Evolutionary conservation across 371 early-diverging fungal species (phyloP), one percentile per base, ranked within the genome.

Genomic region (Massospora cicadina): DNA sequence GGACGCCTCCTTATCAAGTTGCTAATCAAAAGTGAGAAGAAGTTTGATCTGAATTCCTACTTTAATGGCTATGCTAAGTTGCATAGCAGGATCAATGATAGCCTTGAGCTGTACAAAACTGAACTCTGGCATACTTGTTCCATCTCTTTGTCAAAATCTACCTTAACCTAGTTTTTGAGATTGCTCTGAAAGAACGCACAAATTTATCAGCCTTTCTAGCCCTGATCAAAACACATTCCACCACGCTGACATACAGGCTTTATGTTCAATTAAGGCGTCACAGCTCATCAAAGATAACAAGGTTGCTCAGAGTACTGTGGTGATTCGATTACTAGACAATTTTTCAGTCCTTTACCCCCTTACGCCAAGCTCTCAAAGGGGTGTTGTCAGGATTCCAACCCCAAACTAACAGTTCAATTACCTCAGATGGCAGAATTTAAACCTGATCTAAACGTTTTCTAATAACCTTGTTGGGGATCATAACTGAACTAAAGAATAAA

Each of bases 131-230:
- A 1, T 77, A 95, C 2, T 77, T 98, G 17, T 98, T 87, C 74
- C 99, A 99, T 1, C 70, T 98, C 7, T 99, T 95, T 72, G 84
- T 96, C 2, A 92, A 99, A 71, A 78, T 84, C 29, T 99, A 92
- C 74, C 77, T 99, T 57, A 93, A 98, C 68, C 74, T 99, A 60
- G 78, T 94, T 17, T 73, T 71, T 26, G 78, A 79, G 64, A 76
- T 74, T 60, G 67, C 78, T 64, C 69, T 68, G 10, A 79, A 85
- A 32, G 77, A 89, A 77, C 86, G 92, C 86, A 75, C n/a, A 71
- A 81, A 57, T 93, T 99, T 70, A 83, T 93, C 73, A 79, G 87
- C 24, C 74, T 68, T 54, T 90, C 86, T 74, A 76, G 77, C 64
- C 65, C 73, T 2, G 91, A 93, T 69, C 95, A 95, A 66, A 60